phyloP scores from a whole-genome alignment of 768 basidiomycete species.

The Mycena floridula region DNA sequence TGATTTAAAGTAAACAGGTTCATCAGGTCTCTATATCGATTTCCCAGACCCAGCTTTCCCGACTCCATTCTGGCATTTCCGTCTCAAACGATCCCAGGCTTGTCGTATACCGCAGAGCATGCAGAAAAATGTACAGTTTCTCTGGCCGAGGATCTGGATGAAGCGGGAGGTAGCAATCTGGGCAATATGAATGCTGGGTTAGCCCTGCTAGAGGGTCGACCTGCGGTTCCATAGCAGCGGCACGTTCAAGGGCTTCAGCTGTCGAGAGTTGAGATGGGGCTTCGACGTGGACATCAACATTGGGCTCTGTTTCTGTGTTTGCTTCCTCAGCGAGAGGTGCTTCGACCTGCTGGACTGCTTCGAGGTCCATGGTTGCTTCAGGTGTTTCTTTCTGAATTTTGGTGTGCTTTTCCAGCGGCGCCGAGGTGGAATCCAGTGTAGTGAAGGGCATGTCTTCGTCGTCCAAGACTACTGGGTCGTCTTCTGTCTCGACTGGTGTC shows the following conservation, averaged over 20 bases:
- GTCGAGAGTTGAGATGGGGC: slow-evolving; percentile 33
- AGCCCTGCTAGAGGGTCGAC: slow-evolving; percentile 30
- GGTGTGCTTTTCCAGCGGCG: too few relatives aligned
- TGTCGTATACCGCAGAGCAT: slow-evolving; percentile 82
- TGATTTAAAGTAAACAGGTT: too few relatives aligned
- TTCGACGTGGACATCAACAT: slow-evolving; percentile 4
- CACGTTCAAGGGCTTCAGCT: slow-evolving; percentile 43
- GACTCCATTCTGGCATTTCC: slow-evolving; percentile 87
- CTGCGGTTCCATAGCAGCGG: slow-evolving; percentile 31
- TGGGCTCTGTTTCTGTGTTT: not conserved
- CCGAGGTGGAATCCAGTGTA: too few relatives aligned
- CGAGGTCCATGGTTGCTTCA: too few relatives aligned
- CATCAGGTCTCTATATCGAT: too few relatives aligned
- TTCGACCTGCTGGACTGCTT: too few relatives aligned
- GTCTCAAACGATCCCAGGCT: slow-evolving; percentile 81
- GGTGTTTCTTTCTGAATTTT: too few relatives aligned
- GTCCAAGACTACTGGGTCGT: too few relatives aligned
- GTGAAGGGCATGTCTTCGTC: too few relatives aligned
- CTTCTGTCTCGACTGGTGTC: too few relatives aligned
- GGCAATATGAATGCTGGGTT: slow-evolving; percentile 61
- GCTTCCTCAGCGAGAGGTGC: too few relatives aligned
- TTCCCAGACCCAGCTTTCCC: slow-evolving; percentile 48
- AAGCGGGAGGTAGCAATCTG: slow-evolving; percentile 87
- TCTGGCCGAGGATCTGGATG: slow-evolving; percentile 93
- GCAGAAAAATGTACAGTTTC: slow-evolving; percentile 91